These are phyloP conservation scores for Lachancea sp. DNA, from an alignment of 805 yeast genomes.

Conservation along the genomic window DNA sequence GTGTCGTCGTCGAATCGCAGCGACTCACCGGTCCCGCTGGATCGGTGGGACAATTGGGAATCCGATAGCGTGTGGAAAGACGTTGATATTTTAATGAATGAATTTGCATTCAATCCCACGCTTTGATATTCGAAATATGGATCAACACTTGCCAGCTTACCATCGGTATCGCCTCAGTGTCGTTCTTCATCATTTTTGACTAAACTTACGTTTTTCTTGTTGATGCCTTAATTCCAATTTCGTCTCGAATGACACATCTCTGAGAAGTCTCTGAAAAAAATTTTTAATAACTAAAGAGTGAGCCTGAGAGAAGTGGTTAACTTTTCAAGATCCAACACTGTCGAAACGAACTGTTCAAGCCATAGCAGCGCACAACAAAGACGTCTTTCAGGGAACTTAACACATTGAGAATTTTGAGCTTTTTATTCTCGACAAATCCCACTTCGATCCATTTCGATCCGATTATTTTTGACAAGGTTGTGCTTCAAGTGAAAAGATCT, in stretches of 20 bases:
- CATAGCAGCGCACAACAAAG: not conserved
- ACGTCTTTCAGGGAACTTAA: too few species aligned
- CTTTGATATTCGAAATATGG: constrained; percentile 18
- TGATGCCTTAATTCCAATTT: too few species aligned
- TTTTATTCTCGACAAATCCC: not conserved
- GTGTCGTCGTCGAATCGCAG: constrained; percentile 1
- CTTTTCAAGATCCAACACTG: not conserved
- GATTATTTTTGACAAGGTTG: not conserved
- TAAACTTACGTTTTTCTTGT: not conserved
- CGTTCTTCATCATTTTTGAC: not conserved
- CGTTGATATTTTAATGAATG: constrained; percentile 84
- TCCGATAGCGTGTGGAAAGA: constrained; percentile 55
- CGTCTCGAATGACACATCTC: not conserved
- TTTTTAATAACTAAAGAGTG: not conserved
- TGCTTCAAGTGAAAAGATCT: not conserved
- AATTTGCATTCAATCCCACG: constrained; percentile 75
- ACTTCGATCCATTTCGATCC: not conserved
- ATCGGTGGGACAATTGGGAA: constrained; percentile 39
- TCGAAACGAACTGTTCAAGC: not conserved
- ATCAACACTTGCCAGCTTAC: not conserved
- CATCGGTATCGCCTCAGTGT: not conserved
- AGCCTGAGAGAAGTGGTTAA: not conserved
- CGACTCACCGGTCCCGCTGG: constrained; percentile 29
- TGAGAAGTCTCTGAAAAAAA: not conserved
- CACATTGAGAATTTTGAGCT: not conserved